A percentile compares a stretch with the other conserved stretches of the same genome.
Evolutionary conservation across 2,329 filamentous ascomycete genomes (phyloP).

Genomic region (Alternaria conjuncta): DNA sequence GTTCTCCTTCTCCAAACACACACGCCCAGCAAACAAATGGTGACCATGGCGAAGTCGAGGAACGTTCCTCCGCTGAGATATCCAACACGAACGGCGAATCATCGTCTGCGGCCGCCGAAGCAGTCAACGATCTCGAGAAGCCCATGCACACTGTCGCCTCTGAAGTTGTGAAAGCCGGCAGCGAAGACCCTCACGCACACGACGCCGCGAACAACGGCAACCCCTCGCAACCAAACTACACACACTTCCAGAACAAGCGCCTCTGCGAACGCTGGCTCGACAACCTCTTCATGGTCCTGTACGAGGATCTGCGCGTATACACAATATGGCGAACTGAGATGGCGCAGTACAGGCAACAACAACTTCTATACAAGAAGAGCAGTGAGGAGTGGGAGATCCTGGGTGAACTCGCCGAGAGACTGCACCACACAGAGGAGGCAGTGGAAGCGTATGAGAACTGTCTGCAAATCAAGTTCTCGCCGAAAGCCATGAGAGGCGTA

Average conservation of each 20-base stretch:
- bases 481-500: slow-evolving; percentile 87
- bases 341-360: slow-evolving; percentile 91
- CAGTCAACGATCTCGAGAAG: slow-evolving; percentile 67
- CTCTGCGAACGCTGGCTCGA: slow-evolving; percentile 98
- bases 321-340: slow-evolving; percentile 99
- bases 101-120: slow-evolving; percentile 32
- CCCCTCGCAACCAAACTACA: slow-evolving; percentile 70
- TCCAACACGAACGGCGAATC: slow-evolving; percentile 39
- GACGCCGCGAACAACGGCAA: slow-evolving; percentile 57
- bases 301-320: slow-evolving; percentile 96
- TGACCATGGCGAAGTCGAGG: slow-evolving; percentile 36
- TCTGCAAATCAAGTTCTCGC: slow-evolving; percentile 85
- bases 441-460: slow-evolving; percentile 93
- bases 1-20: slow-evolving; percentile 64
- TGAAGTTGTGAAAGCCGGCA: slow-evolving; percentile 76
- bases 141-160: slow-evolving; percentile 80
- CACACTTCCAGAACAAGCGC: slow-evolving; percentile 94
- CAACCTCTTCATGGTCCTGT: slow-evolving; percentile 98
- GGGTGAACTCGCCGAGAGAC: slow-evolving; percentile 86
- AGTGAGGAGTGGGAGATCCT: slow-evolving; percentile 98
- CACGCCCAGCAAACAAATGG: slow-evolving; percentile 48
- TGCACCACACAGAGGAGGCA: slow-evolving; percentile 91
- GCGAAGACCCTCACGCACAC: slow-evolving; percentile 60
- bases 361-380: slow-evolving; percentile 94
- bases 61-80: slow-evolving; percentile 26